Conservation (phyloP, 441 rosid genomes). For the Pelargonium fulgidum region DNA sequence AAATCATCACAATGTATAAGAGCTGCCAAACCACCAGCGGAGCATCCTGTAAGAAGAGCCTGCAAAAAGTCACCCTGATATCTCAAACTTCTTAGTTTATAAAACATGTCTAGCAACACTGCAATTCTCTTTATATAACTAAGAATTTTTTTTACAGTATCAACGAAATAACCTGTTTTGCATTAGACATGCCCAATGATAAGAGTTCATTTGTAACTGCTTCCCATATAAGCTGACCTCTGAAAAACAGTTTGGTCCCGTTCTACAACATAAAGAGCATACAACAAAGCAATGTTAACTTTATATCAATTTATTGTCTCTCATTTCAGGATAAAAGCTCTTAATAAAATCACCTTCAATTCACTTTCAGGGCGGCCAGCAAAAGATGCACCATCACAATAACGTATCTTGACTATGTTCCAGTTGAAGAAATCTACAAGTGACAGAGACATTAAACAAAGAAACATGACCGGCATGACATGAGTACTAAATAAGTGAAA, state of each 20-base stretch:
- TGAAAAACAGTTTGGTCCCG: slow-evolving; percentile 54
- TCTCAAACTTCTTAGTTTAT: not conserved
- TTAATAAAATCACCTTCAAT: slow-evolving; percentile 42
- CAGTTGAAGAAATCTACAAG: slow-evolving; percentile 66
- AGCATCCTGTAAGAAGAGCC: slow-evolving; percentile 92
- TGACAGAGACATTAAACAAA: not conserved
- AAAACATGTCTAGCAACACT: not conserved
- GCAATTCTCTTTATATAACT: not conserved
- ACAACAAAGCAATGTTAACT: not conserved
- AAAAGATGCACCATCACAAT: slow-evolving; percentile 92
- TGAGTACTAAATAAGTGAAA: not conserved
- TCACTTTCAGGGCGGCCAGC: slow-evolving; percentile 79
- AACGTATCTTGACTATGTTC: slow-evolving; percentile 75
- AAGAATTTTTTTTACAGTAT: slow-evolving; percentile 3
- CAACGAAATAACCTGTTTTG: slow-evolving; percentile 50
- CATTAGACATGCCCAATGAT: slow-evolving; percentile 61
- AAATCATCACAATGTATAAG: slow-evolving; percentile 81
- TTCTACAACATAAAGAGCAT: slow-evolving; percentile 29
- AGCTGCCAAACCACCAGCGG: slow-evolving; percentile 92
- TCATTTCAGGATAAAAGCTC: not conserved
- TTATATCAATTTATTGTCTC: not conserved
- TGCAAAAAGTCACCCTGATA: slow-evolving; percentile 18
- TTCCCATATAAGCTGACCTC: slow-evolving; percentile 97
- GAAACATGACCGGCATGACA: not conserved
- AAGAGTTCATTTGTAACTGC: slow-evolving; percentile 61